Evolutionary conservation across 805 yeast species (phyloP).

Genomic region (Candida manassasensis): DNA sequence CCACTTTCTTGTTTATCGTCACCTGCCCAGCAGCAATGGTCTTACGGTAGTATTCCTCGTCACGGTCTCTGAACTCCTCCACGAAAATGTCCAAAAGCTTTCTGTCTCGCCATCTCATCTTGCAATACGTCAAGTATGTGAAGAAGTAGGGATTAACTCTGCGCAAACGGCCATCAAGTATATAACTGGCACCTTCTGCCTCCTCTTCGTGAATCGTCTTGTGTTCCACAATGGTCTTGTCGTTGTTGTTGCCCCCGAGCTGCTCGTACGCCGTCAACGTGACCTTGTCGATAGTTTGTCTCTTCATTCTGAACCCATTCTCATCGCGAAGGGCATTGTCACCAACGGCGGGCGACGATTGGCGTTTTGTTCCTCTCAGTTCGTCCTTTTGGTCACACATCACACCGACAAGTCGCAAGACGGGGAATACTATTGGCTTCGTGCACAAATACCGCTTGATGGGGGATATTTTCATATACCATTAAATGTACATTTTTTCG

Average conservation of each 20-base stretch:
- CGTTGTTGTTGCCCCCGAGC: conserved; percentile 29
- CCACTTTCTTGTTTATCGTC: conserved; percentile 60
- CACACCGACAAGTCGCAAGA: too few species aligned
- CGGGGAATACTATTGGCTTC: too few species aligned
- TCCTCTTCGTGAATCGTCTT: conserved; percentile 50
- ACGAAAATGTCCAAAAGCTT: conserved; percentile 74
- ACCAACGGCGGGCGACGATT: conserved; percentile 8
- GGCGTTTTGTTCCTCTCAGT: conserved; percentile 9
- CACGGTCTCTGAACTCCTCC: conserved; percentile 79
- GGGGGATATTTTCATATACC: too few species aligned
- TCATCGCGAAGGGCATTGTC: conserved; percentile 29
- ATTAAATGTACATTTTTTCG: too few species aligned
- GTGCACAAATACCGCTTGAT: too few species aligned
- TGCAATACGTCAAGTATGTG: conserved; percentile 89
- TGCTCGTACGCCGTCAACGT: conserved; percentile 37
- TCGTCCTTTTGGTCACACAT: too few species aligned
- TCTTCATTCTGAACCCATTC: conserved; percentile 44
- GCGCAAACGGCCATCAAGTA: conserved; percentile 57
- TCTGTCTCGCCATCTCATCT: conserved; percentile 86
- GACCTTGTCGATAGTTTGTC: conserved; percentile 42
- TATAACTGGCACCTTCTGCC: conserved; percentile 53
- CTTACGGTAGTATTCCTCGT: conserved; percentile 57
- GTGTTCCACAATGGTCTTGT: conserved; percentile 16
- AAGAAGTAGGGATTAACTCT: conserved; percentile 80
- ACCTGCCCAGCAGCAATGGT: conserved; percentile 61